These are phyloP conservation scores for Mesotaenium endlicherianum DNA, from an alignment of 139 green algal species.

Conservation along the genomic window DNA sequence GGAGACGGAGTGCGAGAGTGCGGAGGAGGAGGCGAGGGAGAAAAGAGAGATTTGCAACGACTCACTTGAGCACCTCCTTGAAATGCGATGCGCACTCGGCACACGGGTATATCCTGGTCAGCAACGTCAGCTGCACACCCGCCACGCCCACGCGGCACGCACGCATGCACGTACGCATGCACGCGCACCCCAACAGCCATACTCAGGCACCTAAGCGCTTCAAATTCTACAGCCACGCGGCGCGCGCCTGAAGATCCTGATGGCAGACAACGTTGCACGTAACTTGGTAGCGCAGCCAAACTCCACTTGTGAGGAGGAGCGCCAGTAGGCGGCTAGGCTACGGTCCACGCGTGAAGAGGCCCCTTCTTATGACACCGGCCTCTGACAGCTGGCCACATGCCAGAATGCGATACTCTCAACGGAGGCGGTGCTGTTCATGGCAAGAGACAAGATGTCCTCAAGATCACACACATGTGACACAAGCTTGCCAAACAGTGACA, in stretches of 20 bases:
- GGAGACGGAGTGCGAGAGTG: background rate
- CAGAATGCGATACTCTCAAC: too few relatives aligned
- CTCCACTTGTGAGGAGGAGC: too few relatives aligned
- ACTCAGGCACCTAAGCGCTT: too few relatives aligned
- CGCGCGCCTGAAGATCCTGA: background rate
- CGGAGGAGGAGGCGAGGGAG: background rate
- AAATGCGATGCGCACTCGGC: slow-evolving; percentile 88
- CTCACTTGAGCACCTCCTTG: slow-evolving; percentile 62
- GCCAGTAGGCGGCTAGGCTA: too few relatives aligned
- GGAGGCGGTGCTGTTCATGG: background rate
- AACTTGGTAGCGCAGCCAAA: too few relatives aligned
- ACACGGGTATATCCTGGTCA: slow-evolving; percentile 91
- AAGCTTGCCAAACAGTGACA: background rate
- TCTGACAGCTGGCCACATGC: too few relatives aligned
- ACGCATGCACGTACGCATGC: background rate
- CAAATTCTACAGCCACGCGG: too few relatives aligned
- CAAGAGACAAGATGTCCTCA: background rate
- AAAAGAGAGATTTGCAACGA: slow-evolving; percentile 2
- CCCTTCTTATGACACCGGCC: too few relatives aligned
- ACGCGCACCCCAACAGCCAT: too few relatives aligned
- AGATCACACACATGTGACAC: background rate
- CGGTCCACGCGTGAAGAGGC: too few relatives aligned
- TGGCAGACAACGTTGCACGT: background rate
- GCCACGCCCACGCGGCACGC: too few relatives aligned
- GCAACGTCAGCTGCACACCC: slow-evolving; percentile 8